These are phyloP conservation scores for Amaranthus hypochondriacus DNA, from an alignment of 148 eudicot species.

Conservation along the genomic window DNA sequence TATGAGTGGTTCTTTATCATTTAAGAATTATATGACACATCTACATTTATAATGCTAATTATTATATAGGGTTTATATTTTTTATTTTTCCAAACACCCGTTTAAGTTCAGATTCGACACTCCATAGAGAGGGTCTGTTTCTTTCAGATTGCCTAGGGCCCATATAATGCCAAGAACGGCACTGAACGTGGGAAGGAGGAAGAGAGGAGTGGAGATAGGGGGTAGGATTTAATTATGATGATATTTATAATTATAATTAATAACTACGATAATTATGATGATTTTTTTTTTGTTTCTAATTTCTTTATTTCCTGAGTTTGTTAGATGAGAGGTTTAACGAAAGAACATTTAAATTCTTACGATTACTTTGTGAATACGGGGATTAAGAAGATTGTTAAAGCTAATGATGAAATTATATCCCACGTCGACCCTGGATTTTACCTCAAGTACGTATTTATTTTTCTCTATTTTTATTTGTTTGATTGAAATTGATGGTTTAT, in stretches of 20 bases:
- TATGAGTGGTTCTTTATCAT: too few relatives aligned
- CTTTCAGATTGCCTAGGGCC: too few relatives aligned
- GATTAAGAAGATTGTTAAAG: slow-evolving; percentile 67
- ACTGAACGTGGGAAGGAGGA: background rate
- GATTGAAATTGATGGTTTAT: too few relatives aligned
- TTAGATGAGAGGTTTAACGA: slow-evolving; percentile 86
- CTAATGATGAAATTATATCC: slow-evolving; percentile 48
- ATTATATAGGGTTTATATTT: too few relatives aligned
- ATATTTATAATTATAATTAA: background rate
- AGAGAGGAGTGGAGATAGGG: background rate
- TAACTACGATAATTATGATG: background rate
- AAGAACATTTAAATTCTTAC: slow-evolving; percentile 81
- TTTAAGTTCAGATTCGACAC: too few relatives aligned
- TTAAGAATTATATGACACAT: too few relatives aligned
- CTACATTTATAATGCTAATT: too few relatives aligned
- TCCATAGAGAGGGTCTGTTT: too few relatives aligned
- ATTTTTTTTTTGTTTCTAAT: background rate
- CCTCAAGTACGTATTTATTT: slow-evolving; percentile 40
- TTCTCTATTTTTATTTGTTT: background rate
- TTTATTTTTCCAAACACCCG: too few relatives aligned
- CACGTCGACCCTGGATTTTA: slow-evolving; percentile 29
- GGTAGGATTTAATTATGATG: background rate
- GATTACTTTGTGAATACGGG: slow-evolving; percentile 67
- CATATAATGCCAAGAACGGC: too few relatives aligned
- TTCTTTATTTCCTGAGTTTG: too few relatives aligned